Evolutionary conservation across 768 basidiomycete species (phyloP), one percentile per base, ranked within the genome.

Genomic region (Leucogyrophana mollusca): DNA sequence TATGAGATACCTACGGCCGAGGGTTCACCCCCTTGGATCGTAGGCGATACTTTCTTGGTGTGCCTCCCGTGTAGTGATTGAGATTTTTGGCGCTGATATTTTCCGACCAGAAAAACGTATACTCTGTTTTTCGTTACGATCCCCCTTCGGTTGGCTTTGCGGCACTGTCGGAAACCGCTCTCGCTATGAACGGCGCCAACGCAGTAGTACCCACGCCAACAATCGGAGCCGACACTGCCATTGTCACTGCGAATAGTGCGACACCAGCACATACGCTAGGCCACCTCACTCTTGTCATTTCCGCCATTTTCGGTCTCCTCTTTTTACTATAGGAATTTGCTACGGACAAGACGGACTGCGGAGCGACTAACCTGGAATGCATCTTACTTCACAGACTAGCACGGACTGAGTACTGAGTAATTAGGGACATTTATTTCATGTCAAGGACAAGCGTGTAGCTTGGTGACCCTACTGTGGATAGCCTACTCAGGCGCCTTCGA

Each of bases 31-130:
- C 51, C 77, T 8, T 96, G 92, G 93, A 92, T 96, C 55, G 72
- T 96, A 22, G 94, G 94, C 25, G 92, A 94, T 57, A 86, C 90
- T 0, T 94, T 94, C 72, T 77, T 94, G 21, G 61, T 51, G n/a
- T 40, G 61, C 3, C 4, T n/a, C 4, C 11, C 21, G 3, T 17
- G 10, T 34, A 8, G 4, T 10, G 5, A 18, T 21, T 22, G 23
- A 4, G n/a, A 25, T 23, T 9, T 37, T 7, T 17, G 36, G 4
- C 9, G n/a, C 36, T 53, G 39, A 57, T 41, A 9, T 24, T 23
- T 21, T 18, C 18, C 43, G 8, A 27, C 21, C 25, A 79, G 60
- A 82, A 82, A 61, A 82, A 80, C 55, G 77, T 78, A 20, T 79
- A 80, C 58, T 72, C 76, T 9, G 73, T 81, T 0, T 79, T 72